Percentiles rank a stretch among this genome's conserved stretches.
These are phyloP conservation scores for Ganoderma lingzhi DNA, from an alignment of 1,284 basidiomycete genomes.

Conservation along the genomic window DNA sequence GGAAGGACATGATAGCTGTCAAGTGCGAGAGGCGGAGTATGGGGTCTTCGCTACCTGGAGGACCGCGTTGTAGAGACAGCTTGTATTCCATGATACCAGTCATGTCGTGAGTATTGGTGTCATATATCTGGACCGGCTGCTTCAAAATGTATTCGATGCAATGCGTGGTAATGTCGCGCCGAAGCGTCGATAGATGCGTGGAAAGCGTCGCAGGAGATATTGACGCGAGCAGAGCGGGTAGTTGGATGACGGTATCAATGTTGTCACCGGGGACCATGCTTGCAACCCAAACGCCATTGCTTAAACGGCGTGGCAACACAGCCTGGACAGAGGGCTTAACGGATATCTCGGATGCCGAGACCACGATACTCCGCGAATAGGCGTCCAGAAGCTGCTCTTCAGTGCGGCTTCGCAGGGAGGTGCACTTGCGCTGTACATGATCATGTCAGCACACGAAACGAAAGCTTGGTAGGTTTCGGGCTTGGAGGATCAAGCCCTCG, in stretches of 20 bases:
- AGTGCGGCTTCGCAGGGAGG: constrained; percentile 61
- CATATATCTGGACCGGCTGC: constrained; percentile 55
- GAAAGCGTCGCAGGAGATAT: constrained; percentile 63
- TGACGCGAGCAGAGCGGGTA: constrained; percentile 66
- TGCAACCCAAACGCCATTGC: constrained; percentile 3
- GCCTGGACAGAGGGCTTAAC: constrained; percentile 66
- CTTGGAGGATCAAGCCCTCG: no score
- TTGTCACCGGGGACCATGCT: constrained; percentile 54
- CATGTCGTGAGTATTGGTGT: constrained; percentile 44
- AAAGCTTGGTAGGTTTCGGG: neutral
- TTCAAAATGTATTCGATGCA: constrained; percentile 67
- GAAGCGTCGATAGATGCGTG: constrained; percentile 63
- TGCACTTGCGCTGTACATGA: constrained; percentile 56
- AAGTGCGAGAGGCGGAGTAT: constrained; percentile 60
- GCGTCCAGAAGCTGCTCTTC: constrained; percentile 79
- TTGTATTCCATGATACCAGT: constrained; percentile 48
- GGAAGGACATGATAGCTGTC: constrained; percentile 60
- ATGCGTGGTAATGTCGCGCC: constrained; percentile 67
- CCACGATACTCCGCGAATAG: constrained; percentile 62
- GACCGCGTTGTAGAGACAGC: constrained; percentile 55
- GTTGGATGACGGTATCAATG: constrained; percentile 58
- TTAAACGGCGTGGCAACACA: constrained; percentile 39
- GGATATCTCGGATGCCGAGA: constrained; percentile 57
- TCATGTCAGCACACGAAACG: constrained; percentile 21
- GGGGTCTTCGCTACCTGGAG: constrained; percentile 50